Conservation (phyloP, 306 rosid species). For the Glycine tomentella region DNA sequence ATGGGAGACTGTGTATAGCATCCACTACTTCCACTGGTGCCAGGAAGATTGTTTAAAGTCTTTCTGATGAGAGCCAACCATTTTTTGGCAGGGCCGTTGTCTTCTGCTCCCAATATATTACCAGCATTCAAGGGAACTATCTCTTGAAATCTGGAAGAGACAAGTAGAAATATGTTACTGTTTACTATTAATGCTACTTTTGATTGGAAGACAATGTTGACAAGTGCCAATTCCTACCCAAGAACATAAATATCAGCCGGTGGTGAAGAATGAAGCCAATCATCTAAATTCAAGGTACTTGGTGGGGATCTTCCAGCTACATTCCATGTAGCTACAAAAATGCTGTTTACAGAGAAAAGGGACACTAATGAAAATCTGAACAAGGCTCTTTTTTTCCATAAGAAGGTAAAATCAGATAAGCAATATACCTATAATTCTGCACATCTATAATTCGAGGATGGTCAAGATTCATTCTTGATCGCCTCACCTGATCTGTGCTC, state of each 20-base stretch:
- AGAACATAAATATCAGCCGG: constrained; percentile 99
- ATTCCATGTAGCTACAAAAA: constrained; percentile 98
- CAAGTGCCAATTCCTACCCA: constrained; percentile 69
- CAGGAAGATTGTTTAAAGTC: constrained; percentile 93
- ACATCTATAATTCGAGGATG: constrained; percentile 97
- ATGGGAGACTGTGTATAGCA: constrained; percentile 97
- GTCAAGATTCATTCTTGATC: constrained; percentile 92
- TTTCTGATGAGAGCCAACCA: constrained; percentile 94
- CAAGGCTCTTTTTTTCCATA: not conserved
- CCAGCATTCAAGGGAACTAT: constrained; percentile 99
- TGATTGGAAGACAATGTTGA: constrained; percentile 8
- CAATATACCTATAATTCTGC: constrained; percentile 81
- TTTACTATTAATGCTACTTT: constrained; percentile 31
- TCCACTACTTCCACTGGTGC: constrained; percentile 76
- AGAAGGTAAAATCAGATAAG: constrained; percentile 35
- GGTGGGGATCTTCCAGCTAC: constrained; percentile 99
- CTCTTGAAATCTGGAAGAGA: constrained; percentile 88
- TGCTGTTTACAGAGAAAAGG: constrained; percentile 58
- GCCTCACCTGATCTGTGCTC: constrained; percentile 71
- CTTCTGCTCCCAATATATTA: constrained; percentile 93
- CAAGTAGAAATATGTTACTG: constrained; percentile 35
- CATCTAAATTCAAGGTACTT: constrained; percentile 81
- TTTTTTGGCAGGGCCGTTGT: constrained; percentile 99
- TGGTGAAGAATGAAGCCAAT: constrained; percentile 94
- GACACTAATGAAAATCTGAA: constrained; percentile 41